phyloP scores from a whole-genome alignment of 2,329 filamentous ascomycete species.

The Aureobasidium sp. region DNA sequence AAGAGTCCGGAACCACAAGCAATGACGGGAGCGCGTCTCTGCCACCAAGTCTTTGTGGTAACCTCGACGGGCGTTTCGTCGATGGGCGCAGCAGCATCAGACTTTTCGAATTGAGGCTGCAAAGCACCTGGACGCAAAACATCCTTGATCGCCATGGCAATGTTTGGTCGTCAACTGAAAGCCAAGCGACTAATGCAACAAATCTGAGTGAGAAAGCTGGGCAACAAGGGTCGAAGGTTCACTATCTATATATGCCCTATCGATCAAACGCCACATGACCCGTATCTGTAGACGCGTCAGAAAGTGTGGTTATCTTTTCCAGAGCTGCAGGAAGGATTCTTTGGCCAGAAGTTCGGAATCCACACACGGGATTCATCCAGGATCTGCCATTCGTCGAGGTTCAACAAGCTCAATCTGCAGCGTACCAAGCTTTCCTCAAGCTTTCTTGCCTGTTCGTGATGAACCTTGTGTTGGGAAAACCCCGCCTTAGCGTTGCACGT shows the following conservation, averaged over 20 bases:
- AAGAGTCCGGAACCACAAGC: conserved; percentile 87
- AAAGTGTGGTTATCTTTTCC: background rate
- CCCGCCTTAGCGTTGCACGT: background rate
- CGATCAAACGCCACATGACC: background rate
- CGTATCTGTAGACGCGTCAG: background rate
- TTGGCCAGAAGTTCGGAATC: background rate
- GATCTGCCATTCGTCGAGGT: background rate
- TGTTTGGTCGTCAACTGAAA: too few species aligned
- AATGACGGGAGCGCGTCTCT: conserved; percentile 64
- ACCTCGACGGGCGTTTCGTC: background rate
- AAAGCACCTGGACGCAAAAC: background rate
- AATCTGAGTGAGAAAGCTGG: background rate
- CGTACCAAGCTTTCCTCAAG: background rate
- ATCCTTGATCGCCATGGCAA: background rate
- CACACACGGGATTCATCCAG: background rate
- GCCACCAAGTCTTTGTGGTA: conserved; percentile 29
- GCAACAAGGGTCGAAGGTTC: background rate
- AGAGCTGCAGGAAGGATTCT: background rate
- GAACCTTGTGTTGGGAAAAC: background rate
- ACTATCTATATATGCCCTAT: background rate
- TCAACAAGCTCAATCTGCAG: background rate
- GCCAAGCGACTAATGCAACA: background rate
- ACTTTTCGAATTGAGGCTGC: background rate
- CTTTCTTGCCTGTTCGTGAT: background rate
- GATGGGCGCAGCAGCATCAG: background rate